Conservation (phyloP, 176 grass and related monocot genomes). For the Zea luxurians region DNA sequence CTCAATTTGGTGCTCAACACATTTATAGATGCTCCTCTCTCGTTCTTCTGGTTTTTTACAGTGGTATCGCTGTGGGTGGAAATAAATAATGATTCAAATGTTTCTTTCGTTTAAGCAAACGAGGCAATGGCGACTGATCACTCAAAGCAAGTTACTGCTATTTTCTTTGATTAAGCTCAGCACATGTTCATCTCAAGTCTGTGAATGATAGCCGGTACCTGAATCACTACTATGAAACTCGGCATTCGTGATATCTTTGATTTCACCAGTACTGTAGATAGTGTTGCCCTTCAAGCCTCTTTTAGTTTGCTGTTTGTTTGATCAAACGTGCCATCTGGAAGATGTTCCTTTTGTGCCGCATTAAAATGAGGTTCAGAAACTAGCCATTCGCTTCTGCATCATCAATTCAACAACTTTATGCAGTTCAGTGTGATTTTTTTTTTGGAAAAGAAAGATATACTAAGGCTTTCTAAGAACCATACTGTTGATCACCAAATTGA, state of each 20-base stretch:
- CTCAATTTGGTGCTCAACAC: too few species aligned
- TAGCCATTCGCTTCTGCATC: not conserved
- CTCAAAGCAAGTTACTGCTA: conserved; percentile 21
- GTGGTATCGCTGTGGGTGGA: too few species aligned
- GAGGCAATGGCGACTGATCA: conserved; percentile 34
- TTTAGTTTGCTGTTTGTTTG: not conserved
- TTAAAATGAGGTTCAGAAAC: not conserved
- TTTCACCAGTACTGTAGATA: not conserved
- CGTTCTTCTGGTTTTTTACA: too few species aligned
- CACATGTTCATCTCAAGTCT: too few species aligned
- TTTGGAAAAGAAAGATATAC: too few species aligned
- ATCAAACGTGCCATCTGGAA: not conserved
- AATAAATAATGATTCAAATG: too few species aligned
- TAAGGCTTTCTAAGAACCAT: too few species aligned
- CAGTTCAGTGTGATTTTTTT: not conserved
- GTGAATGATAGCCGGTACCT: not conserved
- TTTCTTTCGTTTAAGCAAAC: too few species aligned
- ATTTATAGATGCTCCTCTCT: too few species aligned
- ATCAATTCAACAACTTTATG: not conserved
- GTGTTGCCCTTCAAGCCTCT: not conserved
- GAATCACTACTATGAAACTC: not conserved
- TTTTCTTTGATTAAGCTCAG: not conserved
- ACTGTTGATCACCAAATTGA: too few species aligned
- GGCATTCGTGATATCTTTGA: not conserved
- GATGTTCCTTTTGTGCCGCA: not conserved